Conservation (phyloP, 257 asterid species). For the Rauvolfia tetraphylla region DNA sequence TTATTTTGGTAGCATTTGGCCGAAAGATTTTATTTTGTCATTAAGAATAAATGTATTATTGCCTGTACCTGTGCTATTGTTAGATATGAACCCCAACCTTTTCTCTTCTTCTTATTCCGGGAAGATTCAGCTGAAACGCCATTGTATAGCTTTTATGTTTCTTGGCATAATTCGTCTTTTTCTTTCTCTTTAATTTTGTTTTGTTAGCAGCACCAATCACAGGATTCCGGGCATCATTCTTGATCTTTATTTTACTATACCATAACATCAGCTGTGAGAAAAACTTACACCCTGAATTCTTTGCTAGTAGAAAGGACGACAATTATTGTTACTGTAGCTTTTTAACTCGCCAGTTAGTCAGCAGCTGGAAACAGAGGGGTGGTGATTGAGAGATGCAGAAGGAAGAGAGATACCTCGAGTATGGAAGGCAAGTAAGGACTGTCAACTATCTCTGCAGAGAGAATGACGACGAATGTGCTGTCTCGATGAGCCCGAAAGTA, state of each 20-base stretch:
- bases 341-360: neutral
- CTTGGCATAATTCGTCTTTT: neutral
- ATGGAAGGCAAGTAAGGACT: slow-evolving; percentile 36
- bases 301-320: neutral
- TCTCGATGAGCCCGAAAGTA: slow-evolving; percentile 46
- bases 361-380: neutral
- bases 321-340: neutral
- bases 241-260: too few species aligned
- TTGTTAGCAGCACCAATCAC: neutral
- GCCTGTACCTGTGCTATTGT: too few species aligned
- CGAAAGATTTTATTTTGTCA: too few species aligned
- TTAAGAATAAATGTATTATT: too few species aligned
- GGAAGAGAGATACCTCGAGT: slow-evolving; percentile 36
- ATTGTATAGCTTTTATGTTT: neutral
- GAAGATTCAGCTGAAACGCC: neutral
- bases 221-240: neutral
- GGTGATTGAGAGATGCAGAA: neutral
- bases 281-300: neutral
- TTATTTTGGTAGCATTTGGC: too few species aligned
- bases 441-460: slow-evolving; percentile 44
- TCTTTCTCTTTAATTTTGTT: neutral
- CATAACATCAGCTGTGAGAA: too few species aligned
- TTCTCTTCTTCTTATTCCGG: neutral
- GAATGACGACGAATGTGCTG: slow-evolving; percentile 47
- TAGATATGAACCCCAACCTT: too few species aligned